phyloP scores from a whole-genome alignment of 768 basidiomycete genomes.

The Strobilomyces confusus region DNA sequence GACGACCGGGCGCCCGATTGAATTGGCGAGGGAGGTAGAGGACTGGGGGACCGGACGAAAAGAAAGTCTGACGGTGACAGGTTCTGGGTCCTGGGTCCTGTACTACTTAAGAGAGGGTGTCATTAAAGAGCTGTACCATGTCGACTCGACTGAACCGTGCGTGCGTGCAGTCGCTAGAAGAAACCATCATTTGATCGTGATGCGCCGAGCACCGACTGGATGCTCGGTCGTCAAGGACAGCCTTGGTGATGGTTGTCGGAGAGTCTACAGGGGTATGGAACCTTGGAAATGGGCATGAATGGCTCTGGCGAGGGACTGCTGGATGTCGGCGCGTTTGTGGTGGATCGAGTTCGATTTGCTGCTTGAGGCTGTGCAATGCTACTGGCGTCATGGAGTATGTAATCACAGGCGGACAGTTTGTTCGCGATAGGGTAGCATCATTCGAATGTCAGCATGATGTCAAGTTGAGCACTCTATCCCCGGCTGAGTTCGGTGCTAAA shows the following conservation, averaged over 20 bases:
- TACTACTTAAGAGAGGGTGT: slow-evolving; percentile 2
- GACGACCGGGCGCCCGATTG: slow-evolving; percentile 16
- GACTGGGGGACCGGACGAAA: background rate
- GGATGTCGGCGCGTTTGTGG: background rate
- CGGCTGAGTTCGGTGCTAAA: no score
- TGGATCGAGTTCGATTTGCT: no score
- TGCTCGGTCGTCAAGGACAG: background rate
- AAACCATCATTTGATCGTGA: slow-evolving; percentile 1
- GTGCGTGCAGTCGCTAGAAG: background rate
- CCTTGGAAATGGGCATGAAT: background rate
- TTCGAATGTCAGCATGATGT: no score
- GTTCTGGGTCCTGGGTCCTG: background rate
- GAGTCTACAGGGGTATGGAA: background rate
- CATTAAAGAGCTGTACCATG: slow-evolving; percentile 1
- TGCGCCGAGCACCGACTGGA: background rate
- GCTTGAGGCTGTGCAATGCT: no score
- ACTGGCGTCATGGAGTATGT: no score
- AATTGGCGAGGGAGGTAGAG: background rate
- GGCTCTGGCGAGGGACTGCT: background rate
- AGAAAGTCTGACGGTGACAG: background rate
- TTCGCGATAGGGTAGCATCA: no score
- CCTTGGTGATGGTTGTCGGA: background rate
- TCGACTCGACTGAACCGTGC: background rate
- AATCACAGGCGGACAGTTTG: no score
- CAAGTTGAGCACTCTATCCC: no score